A percentile compares a stretch with the other conserved stretches of the same genome.
These are phyloP conservation scores for Peterozyma toletana DNA, from an alignment of 805 yeast species.

Conservation along the genomic window DNA sequence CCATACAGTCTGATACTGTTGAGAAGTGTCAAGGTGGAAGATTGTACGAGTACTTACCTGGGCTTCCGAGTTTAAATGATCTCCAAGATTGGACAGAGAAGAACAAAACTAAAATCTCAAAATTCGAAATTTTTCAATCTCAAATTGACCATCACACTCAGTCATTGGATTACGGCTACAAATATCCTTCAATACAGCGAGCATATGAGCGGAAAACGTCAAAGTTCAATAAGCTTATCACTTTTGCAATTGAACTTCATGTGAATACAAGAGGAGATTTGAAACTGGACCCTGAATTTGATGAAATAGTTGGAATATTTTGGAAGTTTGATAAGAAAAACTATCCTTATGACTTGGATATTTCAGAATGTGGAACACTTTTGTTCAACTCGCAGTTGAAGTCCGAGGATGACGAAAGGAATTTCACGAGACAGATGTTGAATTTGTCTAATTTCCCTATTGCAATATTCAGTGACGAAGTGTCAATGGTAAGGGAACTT, in stretches of 20 bases:
- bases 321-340: constrained; percentile 52
- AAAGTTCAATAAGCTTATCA: constrained; percentile 40
- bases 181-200: constrained; percentile 25
- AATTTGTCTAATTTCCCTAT: constrained; percentile 20
- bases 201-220: constrained; percentile 23
- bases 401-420: constrained; percentile 4
- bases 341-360: constrained; percentile 23
- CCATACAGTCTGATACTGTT: background rate
- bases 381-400: constrained; percentile 10
- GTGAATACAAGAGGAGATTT: constrained; percentile 42
- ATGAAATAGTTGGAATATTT: constrained; percentile 51
- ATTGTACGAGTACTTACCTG: constrained; percentile 21
- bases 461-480: constrained; percentile 44
- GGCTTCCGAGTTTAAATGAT: constrained; percentile 40
- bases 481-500: constrained; percentile 48
- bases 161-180: constrained; percentile 28
- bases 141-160: constrained; percentile 46
- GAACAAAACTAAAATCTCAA: constrained; percentile 9
- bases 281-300: constrained; percentile 59
- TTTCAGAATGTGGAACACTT: constrained; percentile 30
- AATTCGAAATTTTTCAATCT: constrained; percentile 24
- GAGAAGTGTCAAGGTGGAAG: background rate
- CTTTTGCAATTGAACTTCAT: constrained; percentile 65
- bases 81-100: constrained; percentile 28
- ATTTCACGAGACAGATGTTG: constrained; percentile 7